phyloP scores from a whole-genome alignment of 106 monocot genomes.

The Cymbidium sinense region DNA sequence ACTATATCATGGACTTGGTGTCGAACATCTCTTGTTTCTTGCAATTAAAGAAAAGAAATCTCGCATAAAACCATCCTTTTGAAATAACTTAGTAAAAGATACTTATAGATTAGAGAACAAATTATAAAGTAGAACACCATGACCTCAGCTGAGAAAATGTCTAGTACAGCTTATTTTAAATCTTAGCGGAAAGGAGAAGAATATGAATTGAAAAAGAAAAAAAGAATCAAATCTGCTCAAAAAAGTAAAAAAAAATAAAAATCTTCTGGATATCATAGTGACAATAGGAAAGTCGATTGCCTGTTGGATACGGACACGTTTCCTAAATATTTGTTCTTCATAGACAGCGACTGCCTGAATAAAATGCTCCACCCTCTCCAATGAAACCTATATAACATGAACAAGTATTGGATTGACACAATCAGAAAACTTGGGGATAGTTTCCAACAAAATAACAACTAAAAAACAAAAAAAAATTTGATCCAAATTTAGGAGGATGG shows the following conservation, averaged over 20 bases:
- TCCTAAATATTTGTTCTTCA: conserved; percentile 92
- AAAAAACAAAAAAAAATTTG: neutral
- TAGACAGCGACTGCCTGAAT: conserved; percentile 82
- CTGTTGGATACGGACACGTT: conserved; percentile 83
- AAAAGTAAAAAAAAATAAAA: no score
- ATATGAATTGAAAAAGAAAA: neutral
- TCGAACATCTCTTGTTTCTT: neutral
- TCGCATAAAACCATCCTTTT: neutral
- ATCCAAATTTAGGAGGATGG: neutral
- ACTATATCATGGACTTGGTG: neutral
- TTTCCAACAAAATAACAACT: neutral
- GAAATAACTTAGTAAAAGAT: neutral
- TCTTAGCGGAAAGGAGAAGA: neutral
- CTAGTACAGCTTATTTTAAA: neutral
- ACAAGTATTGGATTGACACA: neutral
- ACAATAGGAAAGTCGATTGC: conserved; percentile 11
- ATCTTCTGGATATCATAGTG: neutral
- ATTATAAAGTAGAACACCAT: neutral
- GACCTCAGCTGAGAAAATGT: neutral
- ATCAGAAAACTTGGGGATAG: neutral
- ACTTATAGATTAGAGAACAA: neutral
- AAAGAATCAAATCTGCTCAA: neutral
- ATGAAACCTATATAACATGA: conserved; percentile 42
- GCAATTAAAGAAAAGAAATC: neutral
- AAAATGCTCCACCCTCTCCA: conserved; percentile 86